These are phyloP conservation scores for Tritrichomonas foetus DNA, from an alignment of 208 protist genomes.

Conservation along the genomic window DNA sequence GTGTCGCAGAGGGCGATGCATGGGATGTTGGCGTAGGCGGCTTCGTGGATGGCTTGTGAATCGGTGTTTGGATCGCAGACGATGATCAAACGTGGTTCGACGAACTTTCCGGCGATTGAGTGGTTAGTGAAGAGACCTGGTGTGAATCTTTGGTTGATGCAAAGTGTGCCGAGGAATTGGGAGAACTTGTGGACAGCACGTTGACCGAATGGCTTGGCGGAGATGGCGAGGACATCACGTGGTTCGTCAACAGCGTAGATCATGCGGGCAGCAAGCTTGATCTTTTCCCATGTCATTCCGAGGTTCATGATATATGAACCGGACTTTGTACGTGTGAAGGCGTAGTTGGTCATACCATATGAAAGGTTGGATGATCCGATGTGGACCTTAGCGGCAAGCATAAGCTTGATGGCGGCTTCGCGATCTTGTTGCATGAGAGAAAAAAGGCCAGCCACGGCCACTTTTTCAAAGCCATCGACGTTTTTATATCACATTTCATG, in stretches of 20 bases:
- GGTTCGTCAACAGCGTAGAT: slow-evolving; percentile 97
- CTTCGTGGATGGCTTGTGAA: slow-evolving; percentile 87
- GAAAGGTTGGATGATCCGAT: background rate
- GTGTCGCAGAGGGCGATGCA: slow-evolving; percentile 96
- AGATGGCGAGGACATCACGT: slow-evolving; percentile 87
- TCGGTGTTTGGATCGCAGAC: slow-evolving; percentile 90
- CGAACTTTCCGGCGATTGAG: slow-evolving; percentile 86
- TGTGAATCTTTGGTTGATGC: slow-evolving; percentile 84
- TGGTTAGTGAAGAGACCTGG: slow-evolving; percentile 95
- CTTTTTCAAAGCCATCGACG: too few relatives aligned
- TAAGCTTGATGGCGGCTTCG: slow-evolving; percentile 17
- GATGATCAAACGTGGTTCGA: slow-evolving; percentile 93
- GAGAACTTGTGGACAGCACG: slow-evolving; percentile 84
- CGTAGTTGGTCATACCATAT: background rate
- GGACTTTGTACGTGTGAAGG: background rate
- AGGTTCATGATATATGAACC: slow-evolving; percentile 92
- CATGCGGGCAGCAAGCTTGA: slow-evolving; percentile 92
- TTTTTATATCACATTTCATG: too few relatives aligned
- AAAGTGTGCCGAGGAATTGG: slow-evolving; percentile 77
- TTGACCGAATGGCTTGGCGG: slow-evolving; percentile 63
- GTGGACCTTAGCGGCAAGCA: slow-evolving; percentile 36
- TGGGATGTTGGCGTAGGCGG: slow-evolving; percentile 96
- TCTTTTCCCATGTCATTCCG: slow-evolving; percentile 96
- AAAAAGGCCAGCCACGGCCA: too few relatives aligned
- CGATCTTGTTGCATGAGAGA: background rate